Base-by-base conservation (phyloP, 2,329 filamentous ascomycete species). In the Apiospora phragmitis region DNA sequence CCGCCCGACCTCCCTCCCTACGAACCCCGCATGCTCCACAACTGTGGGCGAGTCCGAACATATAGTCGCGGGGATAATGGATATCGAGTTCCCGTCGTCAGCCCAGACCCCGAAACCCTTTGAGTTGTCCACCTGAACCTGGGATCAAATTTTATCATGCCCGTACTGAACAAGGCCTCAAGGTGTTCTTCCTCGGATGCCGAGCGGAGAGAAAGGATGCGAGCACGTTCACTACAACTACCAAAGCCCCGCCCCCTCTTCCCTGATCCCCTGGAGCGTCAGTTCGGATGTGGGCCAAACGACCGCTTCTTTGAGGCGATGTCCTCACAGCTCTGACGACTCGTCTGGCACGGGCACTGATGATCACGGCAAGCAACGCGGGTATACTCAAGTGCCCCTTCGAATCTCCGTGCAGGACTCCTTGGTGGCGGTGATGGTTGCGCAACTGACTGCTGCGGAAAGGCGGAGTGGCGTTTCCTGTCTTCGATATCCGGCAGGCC, bases 361-460 rank as follows among this genome's bases (percentile, higher is more conserved):
- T n/a, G n/a, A n/a, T n/a, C n/a, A n/a, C 42, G 16, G 42, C 42
- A 16, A 18, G 16, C 42, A 18, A 45, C 6, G 16, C 21, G 42
- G 42, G 18, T 18, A 45, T 16, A 6, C 42, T 21, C 16, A 6
- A 45, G 42, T 45, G 6, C 42, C 42, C 16, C 42, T 1, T 21
- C 42, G 16, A 45, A 7, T 18, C 42, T 21, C 42, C 16, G 42
- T 5, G 42, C 16, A n/a, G 32, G 65, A 45, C 65, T 67, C 41
- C 38, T 38, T 67, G 38, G 45, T 67, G 24, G 65, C 41, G 21
- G 41, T 45, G 21, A 21, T 38, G 65, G 38, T 45, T 4, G 35
- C n/a, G 65, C n/a, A 67, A 45, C 29, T 67, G 65, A 38, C 65
- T 67, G 65, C 45, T 43, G 65, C 65, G 38, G 9, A 21, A 45